Evolutionary conservation across 2,329 filamentous ascomycete genomes (phyloP).

Genomic region (Pseudocercospora vitis): DNA sequence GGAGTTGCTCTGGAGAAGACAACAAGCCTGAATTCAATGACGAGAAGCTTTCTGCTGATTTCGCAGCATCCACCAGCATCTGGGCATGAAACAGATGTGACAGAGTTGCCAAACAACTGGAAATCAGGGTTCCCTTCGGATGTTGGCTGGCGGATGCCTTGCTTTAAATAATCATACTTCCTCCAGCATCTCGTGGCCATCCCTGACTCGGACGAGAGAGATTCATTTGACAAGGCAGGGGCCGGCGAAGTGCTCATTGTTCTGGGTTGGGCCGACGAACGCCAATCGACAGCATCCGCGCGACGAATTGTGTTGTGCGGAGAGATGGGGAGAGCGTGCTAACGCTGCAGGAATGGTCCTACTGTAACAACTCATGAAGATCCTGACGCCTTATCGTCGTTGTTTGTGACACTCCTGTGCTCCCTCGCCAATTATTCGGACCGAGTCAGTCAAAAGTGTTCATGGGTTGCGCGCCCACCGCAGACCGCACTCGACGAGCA

Average conservation of each 20-base stretch:
- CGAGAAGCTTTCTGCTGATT: too few species aligned
- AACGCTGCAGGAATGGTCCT: conserved; percentile 3
- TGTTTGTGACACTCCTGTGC: background rate
- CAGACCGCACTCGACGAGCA: background rate
- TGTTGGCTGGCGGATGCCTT: conserved; percentile 3
- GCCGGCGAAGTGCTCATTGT: conserved; percentile 5
- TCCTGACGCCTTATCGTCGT: conserved; percentile 3
- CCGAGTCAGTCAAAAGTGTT: too few species aligned
- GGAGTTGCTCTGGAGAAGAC: background rate
- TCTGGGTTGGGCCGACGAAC: conserved; percentile 1
- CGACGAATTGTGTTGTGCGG: conserved; percentile 4
- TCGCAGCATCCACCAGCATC: too few species aligned
- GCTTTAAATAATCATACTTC: background rate
- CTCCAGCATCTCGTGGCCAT: background rate
- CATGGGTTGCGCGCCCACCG: background rate
- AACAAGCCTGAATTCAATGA: too few species aligned
- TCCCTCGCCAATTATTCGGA: conserved; percentile 3
- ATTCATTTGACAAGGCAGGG: conserved; percentile 8
- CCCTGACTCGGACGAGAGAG: background rate
- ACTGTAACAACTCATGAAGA: background rate
- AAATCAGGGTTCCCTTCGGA: background rate
- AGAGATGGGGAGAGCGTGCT: conserved; percentile 4
- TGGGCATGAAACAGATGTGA: background rate
- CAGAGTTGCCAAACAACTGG: background rate
- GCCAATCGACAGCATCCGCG: conserved; percentile 1